These are phyloP conservation scores for Phalaenopsis aphrodite DNA, from an alignment of 106 monocot species.

Conservation along the genomic window DNA sequence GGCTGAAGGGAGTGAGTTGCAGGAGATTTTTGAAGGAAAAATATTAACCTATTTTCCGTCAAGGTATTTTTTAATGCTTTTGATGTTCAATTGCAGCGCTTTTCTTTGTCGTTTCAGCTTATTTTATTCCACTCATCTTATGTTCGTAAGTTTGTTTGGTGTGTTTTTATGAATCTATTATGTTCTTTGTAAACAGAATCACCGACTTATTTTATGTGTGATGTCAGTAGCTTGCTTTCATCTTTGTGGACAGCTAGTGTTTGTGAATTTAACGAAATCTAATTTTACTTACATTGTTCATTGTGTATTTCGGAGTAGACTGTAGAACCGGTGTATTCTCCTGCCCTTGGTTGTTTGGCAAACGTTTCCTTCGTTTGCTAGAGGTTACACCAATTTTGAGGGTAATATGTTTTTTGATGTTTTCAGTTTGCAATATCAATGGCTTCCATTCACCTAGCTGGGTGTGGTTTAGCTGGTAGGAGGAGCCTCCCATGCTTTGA, in stretches of 20 bases:
- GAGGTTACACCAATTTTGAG: background rate
- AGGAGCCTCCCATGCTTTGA: slow-evolving; percentile 11
- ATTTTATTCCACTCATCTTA: background rate
- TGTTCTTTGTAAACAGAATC: background rate
- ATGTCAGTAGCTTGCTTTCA: background rate
- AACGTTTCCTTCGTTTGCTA: background rate
- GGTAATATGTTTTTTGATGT: background rate
- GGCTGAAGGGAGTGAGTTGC: background rate
- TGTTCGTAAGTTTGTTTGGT: background rate
- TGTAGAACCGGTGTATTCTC: background rate
- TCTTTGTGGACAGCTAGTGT: background rate
- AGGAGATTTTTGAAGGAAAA: background rate
- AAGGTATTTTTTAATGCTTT: background rate
- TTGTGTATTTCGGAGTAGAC: no score
- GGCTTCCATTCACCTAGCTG: slow-evolving; percentile 42
- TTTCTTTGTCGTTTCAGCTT: no score
- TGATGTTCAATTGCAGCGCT: background rate
- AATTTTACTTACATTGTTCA: background rate
- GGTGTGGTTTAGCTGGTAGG: slow-evolving; percentile 10
- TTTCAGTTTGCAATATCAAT: slow-evolving; percentile 7
- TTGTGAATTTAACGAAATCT: background rate
- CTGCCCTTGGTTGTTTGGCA: background rate
- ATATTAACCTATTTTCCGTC: background rate
- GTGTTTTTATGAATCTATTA: background rate
- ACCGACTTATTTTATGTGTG: background rate